Evolutionary conservation across 345 rosid genomes (phyloP).

Genomic region (Microcos paniculata): DNA sequence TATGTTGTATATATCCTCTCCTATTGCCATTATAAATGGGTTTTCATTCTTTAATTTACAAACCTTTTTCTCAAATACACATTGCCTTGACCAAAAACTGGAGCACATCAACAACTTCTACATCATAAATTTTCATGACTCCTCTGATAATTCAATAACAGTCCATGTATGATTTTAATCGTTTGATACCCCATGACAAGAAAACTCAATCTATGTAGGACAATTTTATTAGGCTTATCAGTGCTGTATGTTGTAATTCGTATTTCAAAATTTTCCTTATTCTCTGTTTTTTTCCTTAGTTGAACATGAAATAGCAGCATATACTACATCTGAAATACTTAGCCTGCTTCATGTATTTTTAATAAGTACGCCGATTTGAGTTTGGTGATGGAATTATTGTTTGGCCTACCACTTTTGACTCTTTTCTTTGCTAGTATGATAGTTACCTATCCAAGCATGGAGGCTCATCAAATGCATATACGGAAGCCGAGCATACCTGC

Average conservation of each 20-base stretch:
- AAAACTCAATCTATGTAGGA: neutral
- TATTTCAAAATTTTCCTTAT: neutral
- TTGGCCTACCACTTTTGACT: conserved; percentile 38
- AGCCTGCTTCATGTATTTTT: neutral
- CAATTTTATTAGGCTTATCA: neutral
- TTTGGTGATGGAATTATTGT: conserved; percentile 2
- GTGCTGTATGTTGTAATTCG: neutral
- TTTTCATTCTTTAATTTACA: neutral
- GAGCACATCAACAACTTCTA: neutral
- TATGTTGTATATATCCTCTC: conserved; percentile 15
- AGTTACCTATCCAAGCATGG: conserved; percentile 99
- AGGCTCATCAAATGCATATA: conserved; percentile 96
- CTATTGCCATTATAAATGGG: neutral
- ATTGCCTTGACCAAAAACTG: neutral
- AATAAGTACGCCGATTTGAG: neutral
- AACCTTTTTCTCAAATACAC: neutral
- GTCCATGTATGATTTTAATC: neutral
- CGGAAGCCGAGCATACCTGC: conserved; percentile 93
- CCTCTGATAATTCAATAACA: neutral
- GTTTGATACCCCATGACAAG: neutral
- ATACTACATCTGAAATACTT: neutral
- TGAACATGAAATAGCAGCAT: neutral
- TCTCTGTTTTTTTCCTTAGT: neutral
- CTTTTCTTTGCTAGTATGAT: conserved; percentile 79
- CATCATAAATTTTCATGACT: neutral